These are phyloP conservation scores for Fagopyrum tataricum DNA, from an alignment of 148 eudicot genomes.

Conservation along the genomic window DNA sequence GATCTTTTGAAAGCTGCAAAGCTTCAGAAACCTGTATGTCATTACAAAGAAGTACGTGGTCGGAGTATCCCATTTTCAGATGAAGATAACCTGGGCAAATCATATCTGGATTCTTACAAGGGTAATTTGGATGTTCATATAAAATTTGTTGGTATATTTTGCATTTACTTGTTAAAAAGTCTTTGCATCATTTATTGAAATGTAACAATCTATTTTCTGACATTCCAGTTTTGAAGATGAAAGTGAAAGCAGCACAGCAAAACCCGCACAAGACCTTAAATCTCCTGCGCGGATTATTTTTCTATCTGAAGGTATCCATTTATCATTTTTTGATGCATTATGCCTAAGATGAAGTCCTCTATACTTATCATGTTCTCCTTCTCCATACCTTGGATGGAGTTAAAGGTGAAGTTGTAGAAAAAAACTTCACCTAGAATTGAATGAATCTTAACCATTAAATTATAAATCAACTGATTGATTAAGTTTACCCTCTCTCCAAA, in stretches of 20 bases:
- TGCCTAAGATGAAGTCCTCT: too few relatives aligned
- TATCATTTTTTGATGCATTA: background rate
- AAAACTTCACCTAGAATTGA: too few relatives aligned
- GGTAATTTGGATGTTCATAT: background rate
- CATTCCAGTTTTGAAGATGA: background rate
- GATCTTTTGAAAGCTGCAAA: background rate
- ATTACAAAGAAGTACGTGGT: background rate
- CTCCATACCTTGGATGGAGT: too few relatives aligned
- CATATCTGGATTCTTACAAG: background rate
- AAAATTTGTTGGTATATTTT: too few relatives aligned
- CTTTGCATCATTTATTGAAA: too few relatives aligned
- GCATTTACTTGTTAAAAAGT: too few relatives aligned
- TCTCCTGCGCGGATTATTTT: constrained; percentile 3
- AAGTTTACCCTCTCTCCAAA: too few relatives aligned
- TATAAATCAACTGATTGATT: too few relatives aligned
- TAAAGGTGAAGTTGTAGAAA: too few relatives aligned
- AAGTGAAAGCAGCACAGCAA: background rate
- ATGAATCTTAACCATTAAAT: too few relatives aligned
- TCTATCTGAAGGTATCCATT: background rate
- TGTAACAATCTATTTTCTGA: background rate
- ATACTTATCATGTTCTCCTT: too few relatives aligned
- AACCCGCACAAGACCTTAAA: background rate
- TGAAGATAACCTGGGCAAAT: background rate
- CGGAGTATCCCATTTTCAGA: background rate
- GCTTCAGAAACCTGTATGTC: background rate